Evolutionary conservation across 2,329 filamentous ascomycete genomes (phyloP).

Genomic region (Cladosporium sp.): DNA sequence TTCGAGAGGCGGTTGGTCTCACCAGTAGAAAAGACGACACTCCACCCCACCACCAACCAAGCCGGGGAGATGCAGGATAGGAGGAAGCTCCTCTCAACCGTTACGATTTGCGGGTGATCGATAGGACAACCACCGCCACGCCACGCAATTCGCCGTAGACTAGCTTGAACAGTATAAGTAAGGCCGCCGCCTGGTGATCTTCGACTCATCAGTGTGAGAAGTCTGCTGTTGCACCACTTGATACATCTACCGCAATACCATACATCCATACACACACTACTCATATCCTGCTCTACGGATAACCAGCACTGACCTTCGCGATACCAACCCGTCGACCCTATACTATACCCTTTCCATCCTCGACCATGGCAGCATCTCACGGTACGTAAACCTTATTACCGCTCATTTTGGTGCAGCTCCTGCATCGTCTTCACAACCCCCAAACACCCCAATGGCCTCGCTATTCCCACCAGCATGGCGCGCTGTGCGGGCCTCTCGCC

Average conservation of each 20-base stretch:
- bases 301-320: constrained; percentile 4
- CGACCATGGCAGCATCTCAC: constrained; percentile 7
- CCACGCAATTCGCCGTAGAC: constrained; percentile 10
- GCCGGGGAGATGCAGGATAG: not conserved
- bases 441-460: constrained; percentile 13
- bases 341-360: not conserved
- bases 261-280: not conserved
- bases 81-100: constrained; percentile 3
- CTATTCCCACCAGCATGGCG: constrained; percentile 4
- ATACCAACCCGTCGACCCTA: not conserved
- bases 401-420: not conserved
- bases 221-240: not conserved
- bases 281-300: not conserved
- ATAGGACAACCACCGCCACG: constrained; percentile 3
- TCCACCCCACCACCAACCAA: not conserved
- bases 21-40: not conserved
- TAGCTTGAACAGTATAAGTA: not conserved
- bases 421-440: not conserved
- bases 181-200: not conserved
- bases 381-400: constrained; percentile 6
- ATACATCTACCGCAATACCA: not conserved
- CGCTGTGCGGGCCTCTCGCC: constrained; percentile 7
- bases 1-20: not conserved
- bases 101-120: constrained; percentile 1
- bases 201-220: not conserved